Percentiles rank a stretch among this genome's conserved stretches.
Evolutionary conservation across 202 grass and related monocot genomes (phyloP).

Genomic region (Brachypodium distachyon): DNA sequence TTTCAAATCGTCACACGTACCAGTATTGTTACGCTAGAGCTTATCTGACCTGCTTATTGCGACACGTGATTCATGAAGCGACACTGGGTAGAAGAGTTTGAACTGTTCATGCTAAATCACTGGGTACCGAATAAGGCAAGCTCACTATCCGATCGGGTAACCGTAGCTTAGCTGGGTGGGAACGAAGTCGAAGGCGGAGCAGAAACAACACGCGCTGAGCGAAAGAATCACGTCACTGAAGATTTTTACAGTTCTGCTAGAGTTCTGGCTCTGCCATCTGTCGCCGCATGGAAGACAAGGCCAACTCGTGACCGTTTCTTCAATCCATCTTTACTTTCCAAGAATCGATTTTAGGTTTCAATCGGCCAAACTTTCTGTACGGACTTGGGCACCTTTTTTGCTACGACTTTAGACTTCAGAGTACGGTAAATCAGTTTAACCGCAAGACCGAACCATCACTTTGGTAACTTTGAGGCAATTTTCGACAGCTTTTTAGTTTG

Average conservation of each 20-base stretch:
- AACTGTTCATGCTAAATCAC: background rate
- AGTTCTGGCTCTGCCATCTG: background rate
- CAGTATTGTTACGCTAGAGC: background rate
- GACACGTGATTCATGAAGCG: conserved; percentile 15
- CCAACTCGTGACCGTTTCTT: background rate
- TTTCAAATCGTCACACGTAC: background rate
- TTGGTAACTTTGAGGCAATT: too few relatives aligned
- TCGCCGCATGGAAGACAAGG: background rate
- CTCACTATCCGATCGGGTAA: background rate
- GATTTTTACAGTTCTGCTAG: background rate
- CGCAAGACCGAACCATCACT: too few relatives aligned
- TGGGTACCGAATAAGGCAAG: background rate
- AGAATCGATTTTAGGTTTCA: background rate
- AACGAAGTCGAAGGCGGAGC: background rate
- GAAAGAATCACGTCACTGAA: background rate
- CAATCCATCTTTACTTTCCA: background rate
- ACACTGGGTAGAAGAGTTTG: background rate
- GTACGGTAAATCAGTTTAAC: background rate
- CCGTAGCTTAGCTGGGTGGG: background rate
- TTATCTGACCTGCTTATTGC: background rate
- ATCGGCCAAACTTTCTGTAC: background rate
- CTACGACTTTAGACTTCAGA: background rate
- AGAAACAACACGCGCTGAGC: background rate
- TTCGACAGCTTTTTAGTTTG: too few relatives aligned
- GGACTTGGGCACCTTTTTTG: background rate